These are phyloP conservation scores for Coemansia sp. DNA, from an alignment of 192 early-diverging fungal genomes.

Conservation along the genomic window DNA sequence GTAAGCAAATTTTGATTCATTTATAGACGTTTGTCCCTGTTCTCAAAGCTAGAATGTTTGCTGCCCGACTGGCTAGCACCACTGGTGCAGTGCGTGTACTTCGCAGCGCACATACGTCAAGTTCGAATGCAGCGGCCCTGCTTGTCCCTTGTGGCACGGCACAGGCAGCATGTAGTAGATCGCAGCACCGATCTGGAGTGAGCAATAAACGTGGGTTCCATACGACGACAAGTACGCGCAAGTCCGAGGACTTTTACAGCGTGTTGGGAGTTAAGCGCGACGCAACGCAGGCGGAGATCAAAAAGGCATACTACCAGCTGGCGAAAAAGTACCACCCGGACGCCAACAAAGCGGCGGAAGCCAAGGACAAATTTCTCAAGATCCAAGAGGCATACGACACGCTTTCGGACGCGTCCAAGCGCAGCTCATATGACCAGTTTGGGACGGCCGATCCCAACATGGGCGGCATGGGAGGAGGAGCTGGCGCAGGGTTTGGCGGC, in stretches of 20 bases:
- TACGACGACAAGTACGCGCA: conserved; percentile 8
- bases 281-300: conserved; percentile 85
- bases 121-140: not conserved
- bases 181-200: not conserved
- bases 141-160: not conserved
- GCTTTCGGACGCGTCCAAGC: conserved; percentile 89
- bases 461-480: conserved; percentile 46
- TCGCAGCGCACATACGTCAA: not conserved
- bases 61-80: conserved; percentile 5
- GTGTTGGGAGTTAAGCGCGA: conserved; percentile 80
- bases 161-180: not conserved
- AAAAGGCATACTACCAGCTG: conserved; percentile 95
- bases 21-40: not conserved
- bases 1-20: not conserved
- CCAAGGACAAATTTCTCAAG: conserved; percentile 97
- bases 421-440: conserved; percentile 89
- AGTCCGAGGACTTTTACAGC: conserved; percentile 80
- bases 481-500: conserved; percentile 54
- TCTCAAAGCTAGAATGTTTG: conserved; percentile 6
- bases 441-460: conserved; percentile 59
- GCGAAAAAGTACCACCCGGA: conserved; percentile 99
- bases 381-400: conserved; percentile 98
- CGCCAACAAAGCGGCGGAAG: conserved; percentile 88
- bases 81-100: conserved; percentile 4
- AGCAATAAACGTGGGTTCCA: conserved; percentile 33